Conservation (phyloP, 148 eudicot species). For the Vaccinium myrtillus region DNA sequence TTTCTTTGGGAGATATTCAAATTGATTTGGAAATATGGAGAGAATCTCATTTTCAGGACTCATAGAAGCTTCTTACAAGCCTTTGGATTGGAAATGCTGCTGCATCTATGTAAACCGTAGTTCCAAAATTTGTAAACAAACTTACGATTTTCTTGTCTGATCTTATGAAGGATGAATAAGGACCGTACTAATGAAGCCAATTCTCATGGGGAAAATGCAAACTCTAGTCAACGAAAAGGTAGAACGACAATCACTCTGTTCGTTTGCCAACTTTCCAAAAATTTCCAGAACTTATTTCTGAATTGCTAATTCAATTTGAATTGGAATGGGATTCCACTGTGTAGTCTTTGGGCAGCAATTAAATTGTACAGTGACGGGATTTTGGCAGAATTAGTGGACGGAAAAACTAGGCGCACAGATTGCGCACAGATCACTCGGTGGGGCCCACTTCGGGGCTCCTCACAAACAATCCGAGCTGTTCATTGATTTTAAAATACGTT, state of each 20-base stretch:
- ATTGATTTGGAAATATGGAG: not conserved
- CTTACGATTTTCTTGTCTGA: constrained; percentile 8
- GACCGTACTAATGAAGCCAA: constrained; percentile 36
- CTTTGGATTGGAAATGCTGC: constrained; percentile 11
- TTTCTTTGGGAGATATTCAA: not conserved
- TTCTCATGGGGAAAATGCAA: constrained; percentile 36
- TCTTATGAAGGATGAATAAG: constrained; percentile 42
- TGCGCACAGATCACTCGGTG: too few species aligned
- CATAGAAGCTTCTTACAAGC: not conserved
- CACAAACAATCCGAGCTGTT: too few species aligned
- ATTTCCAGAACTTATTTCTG: too few species aligned
- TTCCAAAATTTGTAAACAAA: not conserved
- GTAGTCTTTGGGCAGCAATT: too few species aligned
- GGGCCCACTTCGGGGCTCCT: too few species aligned
- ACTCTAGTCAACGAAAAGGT: constrained; percentile 53
- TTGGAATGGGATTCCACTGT: too few species aligned
- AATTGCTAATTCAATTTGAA: too few species aligned
- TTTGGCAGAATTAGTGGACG: too few species aligned
- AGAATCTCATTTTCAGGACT: not conserved
- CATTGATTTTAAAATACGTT: too few species aligned
- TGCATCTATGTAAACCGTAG: not conserved
- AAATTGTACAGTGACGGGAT: too few species aligned
- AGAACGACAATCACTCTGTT: not conserved
- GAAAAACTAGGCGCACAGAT: too few species aligned
- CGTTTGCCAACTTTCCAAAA: too few species aligned